Conservation (phyloP, 495 filamentous ascomycete species). For the Aspergillus funiculosus region DNA sequence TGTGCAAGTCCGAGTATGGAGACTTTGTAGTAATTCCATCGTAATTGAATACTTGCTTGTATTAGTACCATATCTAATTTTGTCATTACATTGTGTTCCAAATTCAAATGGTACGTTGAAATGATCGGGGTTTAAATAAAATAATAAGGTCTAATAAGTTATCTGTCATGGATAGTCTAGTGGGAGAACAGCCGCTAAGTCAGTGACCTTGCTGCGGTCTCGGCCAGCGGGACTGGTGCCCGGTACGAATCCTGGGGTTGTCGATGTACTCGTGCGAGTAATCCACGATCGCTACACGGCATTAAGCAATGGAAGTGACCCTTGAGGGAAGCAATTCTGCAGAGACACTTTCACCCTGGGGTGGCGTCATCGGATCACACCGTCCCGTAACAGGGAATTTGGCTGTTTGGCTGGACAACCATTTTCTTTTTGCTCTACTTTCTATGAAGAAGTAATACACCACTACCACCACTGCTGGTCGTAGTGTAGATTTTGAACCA, state of each 20-base stretch:
- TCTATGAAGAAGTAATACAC: not conserved
- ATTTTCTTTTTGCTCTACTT: conserved; percentile 19
- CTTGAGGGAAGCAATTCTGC: conserved; percentile 64
- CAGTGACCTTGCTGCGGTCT: conserved; percentile 38
- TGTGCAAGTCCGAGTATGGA: too few relatives aligned
- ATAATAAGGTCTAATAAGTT: conserved; percentile 1
- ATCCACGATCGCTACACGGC: conserved; percentile 51
- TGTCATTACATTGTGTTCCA: not conserved
- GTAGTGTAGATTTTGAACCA: too few relatives aligned
- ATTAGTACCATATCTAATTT: too few relatives aligned
- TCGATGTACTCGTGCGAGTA: conserved; percentile 54
- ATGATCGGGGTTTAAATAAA: not conserved
- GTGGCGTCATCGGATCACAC: conserved; percentile 57
- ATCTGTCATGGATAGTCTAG: conserved; percentile 48
- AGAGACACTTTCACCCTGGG: conserved; percentile 56
- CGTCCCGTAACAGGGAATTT: conserved; percentile 41
- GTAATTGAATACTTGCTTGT: too few relatives aligned
- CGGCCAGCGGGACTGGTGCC: conserved; percentile 48
- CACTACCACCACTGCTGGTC: too few relatives aligned
- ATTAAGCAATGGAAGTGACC: conserved; percentile 58
- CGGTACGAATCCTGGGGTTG: conserved; percentile 58
- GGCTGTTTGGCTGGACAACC: conserved; percentile 40
- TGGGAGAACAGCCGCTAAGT: conserved; percentile 41
- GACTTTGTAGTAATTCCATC: too few relatives aligned
- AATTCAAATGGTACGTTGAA: not conserved